These are phyloP conservation scores for Podaxis rugospora DNA, from an alignment of 768 basidiomycete genomes.

Conservation along the genomic window DNA sequence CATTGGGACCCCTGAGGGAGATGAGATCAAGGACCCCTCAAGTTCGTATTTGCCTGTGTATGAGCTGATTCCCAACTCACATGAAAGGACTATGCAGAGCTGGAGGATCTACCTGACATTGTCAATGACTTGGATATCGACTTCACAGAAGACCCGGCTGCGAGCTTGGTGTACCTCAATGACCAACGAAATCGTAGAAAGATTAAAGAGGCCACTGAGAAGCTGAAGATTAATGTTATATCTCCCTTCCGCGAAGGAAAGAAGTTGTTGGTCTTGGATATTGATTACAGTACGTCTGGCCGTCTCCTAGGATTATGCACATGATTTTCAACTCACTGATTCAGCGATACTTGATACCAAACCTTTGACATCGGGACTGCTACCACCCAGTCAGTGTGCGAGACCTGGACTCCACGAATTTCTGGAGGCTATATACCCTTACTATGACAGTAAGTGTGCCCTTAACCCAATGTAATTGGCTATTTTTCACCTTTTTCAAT, in stretches of 20 bases:
- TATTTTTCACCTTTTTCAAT: neutral
- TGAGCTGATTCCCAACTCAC: neutral
- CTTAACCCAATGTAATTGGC: neutral
- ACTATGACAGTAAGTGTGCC: constrained; percentile 63
- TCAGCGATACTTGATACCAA: constrained; percentile 82
- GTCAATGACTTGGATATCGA: constrained; percentile 83
- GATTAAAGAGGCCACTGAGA: constrained; percentile 66
- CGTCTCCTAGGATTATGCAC: neutral
- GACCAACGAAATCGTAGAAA: constrained; percentile 82
- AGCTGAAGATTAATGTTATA: constrained; percentile 66
- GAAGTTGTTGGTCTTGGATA: constrained; percentile 78
- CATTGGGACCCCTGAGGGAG: constrained; percentile 80
- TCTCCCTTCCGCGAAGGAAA: constrained; percentile 74
- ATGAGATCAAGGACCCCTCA: constrained; percentile 79
- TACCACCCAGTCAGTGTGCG: constrained; percentile 79
- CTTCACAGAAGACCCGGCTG: constrained; percentile 56
- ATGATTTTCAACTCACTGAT: constrained; percentile 3
- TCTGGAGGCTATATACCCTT: constrained; percentile 70
- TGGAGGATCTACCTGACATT: constrained; percentile 64
- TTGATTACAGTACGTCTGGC: constrained; percentile 71
- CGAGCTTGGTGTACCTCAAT: constrained; percentile 58
- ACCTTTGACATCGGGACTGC: constrained; percentile 74
- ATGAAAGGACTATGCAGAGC: constrained; percentile 33
- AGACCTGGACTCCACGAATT: constrained; percentile 83
- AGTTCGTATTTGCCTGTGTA: constrained; percentile 29